These are phyloP conservation scores for Schizochytrium sp. DNA, from an alignment of 108 stramenopile genomes.

Conservation along the genomic window DNA sequence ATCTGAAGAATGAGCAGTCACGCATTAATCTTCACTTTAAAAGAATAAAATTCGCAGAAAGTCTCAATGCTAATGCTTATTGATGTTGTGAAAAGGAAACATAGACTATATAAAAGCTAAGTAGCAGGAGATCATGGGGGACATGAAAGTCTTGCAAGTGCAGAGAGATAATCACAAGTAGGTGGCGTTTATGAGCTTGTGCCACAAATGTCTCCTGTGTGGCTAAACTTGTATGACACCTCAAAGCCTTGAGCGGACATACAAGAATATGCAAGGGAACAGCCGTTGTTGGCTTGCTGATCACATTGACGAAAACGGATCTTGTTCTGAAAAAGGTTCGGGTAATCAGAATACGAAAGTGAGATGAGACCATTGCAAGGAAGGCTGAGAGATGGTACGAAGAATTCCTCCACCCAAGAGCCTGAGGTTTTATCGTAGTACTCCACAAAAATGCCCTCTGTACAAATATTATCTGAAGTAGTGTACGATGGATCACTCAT, in stretches of 20 bases:
- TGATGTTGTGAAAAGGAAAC: no score
- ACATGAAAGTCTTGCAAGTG: no score
- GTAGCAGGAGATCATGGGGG: no score
- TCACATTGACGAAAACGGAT: slow-evolving; percentile 46
- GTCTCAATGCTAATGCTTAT: no score
- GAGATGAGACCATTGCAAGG: slow-evolving; percentile 1
- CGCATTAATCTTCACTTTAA: no score
- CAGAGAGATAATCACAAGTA: no score
- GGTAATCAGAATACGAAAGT: slow-evolving; percentile 15
- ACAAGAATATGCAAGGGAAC: not conserved
- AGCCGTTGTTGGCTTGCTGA: slow-evolving; percentile 21
- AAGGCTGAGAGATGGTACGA: not conserved
- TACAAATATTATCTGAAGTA: not conserved
- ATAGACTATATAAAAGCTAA: no score
- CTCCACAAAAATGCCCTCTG: slow-evolving; percentile 29
- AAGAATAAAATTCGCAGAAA: no score
- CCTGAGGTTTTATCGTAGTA: not conserved
- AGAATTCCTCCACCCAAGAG: slow-evolving; percentile 18
- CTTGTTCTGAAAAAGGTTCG: not conserved
- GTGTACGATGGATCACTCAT: slow-evolving; percentile 1
- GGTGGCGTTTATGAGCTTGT: no score
- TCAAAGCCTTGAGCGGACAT: slow-evolving; percentile 21
- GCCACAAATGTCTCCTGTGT: not conserved
- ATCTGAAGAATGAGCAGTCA: no score
- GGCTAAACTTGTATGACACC: not conserved